Conservation (phyloP, 345 rosid species). For the Camelina laxa region DNA sequence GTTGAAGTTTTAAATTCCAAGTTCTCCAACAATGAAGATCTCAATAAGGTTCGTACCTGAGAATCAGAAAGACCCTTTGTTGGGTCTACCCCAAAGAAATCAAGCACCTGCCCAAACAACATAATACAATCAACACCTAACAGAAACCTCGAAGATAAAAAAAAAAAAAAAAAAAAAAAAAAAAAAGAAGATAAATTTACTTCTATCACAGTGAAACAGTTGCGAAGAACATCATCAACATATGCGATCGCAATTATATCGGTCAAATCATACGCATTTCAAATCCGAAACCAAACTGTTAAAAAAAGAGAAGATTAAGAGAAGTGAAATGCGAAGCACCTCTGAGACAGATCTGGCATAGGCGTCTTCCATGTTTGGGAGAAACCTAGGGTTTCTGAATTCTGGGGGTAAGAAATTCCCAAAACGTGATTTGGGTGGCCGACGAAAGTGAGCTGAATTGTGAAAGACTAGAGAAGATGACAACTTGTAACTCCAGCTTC, state of each 20-base stretch:
- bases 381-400: conserved; percentile 23
- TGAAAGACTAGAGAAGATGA: conserved; percentile 34
- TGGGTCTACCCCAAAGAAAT: conserved; percentile 83
- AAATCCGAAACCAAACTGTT: not conserved
- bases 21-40: conserved; percentile 17
- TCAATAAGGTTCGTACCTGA: conserved; percentile 62
- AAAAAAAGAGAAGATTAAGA: not conserved
- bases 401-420: not conserved
- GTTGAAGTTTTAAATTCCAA: conserved; percentile 1
- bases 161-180: not conserved
- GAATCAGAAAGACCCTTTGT: conserved; percentile 79
- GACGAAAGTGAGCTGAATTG: conserved; percentile 37
- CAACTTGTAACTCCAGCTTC: conserved; percentile 39
- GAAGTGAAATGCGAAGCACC: conserved; percentile 54
- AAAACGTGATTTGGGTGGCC: conserved; percentile 25
- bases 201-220: conserved; percentile 18
- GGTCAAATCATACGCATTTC: not conserved
- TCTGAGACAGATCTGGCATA: conserved; percentile 92
- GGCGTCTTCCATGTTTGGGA: conserved; percentile 78
- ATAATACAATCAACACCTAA: conserved; percentile 31
- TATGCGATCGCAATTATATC: conserved; percentile 17
- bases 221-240: not conserved
- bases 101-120: conserved; percentile 68
- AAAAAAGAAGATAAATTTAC: conserved; percentile 6
- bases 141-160: not conserved